Conservation (phyloP, 345 rosid genomes). For the Arabis alpina region DNA sequence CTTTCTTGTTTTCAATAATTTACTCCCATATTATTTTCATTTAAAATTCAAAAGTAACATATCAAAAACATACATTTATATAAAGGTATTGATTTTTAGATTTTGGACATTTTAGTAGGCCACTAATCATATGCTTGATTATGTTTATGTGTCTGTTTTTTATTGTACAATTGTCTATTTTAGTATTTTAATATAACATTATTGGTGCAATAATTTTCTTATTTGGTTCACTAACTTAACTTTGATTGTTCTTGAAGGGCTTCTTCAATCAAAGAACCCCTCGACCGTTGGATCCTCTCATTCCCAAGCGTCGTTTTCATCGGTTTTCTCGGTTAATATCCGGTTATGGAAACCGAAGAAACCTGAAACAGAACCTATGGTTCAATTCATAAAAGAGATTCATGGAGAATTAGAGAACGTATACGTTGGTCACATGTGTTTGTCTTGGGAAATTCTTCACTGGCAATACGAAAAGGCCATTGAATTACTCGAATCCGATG, state of each 20-base stretch:
- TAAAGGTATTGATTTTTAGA: neutral
- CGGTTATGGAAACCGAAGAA: slow-evolving; percentile 55
- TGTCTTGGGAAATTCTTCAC: slow-evolving; percentile 96
- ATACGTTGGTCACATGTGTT: slow-evolving; percentile 96
- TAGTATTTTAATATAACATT: neutral
- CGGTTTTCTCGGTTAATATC: slow-evolving; percentile 59
- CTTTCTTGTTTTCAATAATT: slow-evolving; percentile 8
- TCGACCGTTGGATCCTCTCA: slow-evolving; percentile 48
- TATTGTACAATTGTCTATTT: neutral
- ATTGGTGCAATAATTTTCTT: neutral
- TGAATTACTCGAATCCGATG: slow-evolving; percentile 76
- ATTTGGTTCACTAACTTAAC: neutral
- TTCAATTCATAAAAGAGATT: slow-evolving; percentile 62
- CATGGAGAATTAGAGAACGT: slow-evolving; percentile 75
- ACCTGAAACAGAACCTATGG: slow-evolving; percentile 55
- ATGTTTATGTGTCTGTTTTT: neutral
- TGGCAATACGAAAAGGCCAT: slow-evolving; percentile 89
- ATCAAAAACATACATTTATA: neutral
- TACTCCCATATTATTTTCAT: neutral
- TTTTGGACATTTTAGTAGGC: neutral
- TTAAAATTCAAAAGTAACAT: neutral
- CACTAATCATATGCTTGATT: neutral
- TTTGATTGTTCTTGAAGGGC: slow-evolving; percentile 50
- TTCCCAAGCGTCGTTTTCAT: slow-evolving; percentile 47
- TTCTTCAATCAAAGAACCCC: slow-evolving; percentile 72